Base-by-base conservation (phyloP, 2,329 filamentous ascomycete genomes). In the Septoria linicola region DNA sequence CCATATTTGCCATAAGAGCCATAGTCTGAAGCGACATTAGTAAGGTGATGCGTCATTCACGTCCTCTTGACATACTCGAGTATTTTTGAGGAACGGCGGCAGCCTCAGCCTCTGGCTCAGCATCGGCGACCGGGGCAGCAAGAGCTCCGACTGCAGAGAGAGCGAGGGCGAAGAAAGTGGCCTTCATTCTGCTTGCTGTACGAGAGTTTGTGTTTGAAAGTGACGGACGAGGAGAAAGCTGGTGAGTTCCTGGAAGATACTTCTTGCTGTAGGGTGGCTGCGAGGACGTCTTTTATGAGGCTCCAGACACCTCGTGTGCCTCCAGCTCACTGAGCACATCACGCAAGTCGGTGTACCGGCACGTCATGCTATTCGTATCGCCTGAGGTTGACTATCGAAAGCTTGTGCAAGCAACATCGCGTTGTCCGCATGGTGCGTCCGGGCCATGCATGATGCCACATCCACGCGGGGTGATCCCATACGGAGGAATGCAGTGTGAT, bases 121-220 rank as follows among this genome's bases (percentile, higher is more conserved):
- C 49, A 14, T 36, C 11, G 8, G 55, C 49, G 11, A 32, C 39
- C n/a, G 53, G 56, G n/a, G 39, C 34, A 34, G 56, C 57, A 19
- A 59, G 8, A 13, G 45, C 54, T 21, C 43, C 43, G n/a, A 46
- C 37, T 31, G 49, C 43, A 8, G 51, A 45, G 14, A 59, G 45
- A 23, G 46, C 43, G 13, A 50, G 34, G 8, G 54, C 54, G 39
- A 59, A 17, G 41, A 59, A 30, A 3, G 50, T 39, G 19, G 49
- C 27, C 54, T 59, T 59, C 57, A 59, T 59, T 14, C 21, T 57
- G 39, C 11, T n/a, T 34, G 31, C 5, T 34, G 11, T 34, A 13
- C 5, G 31, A n/a, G 31, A 6, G 14, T n/a, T 34, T 4, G 11
- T 34, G 31, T 4, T 34, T 16, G 31, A 13, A 34, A 16, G 21